Evolutionary conservation across 768 basidiomycete genomes (phyloP), one percentile per base, ranked within the genome.

Genomic region (Boletus eberwhitei): DNA sequence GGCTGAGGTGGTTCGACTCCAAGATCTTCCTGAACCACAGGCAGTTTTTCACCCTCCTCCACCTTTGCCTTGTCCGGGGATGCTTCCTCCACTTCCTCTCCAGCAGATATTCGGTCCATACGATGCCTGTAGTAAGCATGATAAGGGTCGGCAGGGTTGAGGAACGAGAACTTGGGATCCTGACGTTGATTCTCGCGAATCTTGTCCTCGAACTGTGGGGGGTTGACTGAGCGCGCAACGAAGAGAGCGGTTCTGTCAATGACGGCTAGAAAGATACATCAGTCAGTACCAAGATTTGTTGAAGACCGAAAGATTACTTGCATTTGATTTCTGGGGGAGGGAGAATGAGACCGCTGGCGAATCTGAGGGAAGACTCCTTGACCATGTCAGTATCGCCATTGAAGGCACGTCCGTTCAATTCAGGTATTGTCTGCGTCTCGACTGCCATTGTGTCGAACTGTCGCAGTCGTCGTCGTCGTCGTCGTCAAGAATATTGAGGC

Each of bases 141-240:
- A 77, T 97, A 99, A 60, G 97, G 93, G 79, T 99, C 97, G 46
- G 84, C 84, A 58, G 92, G 87, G 77, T 96, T 96, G 72, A 99
- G 83, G 79, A 99, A 99, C 54, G 96, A 93, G 80, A 98, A 99
- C 75, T 97, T 96, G 53, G 94, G 93, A 78, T 98, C 96, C 60
- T 86, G 82, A 74, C 93, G 91, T 73, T 95, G 95, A 65, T 90
- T 89, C 75, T 98, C 94, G 64, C 94, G 86, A 72, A 99, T 93
- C 75, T 96, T 95, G 69, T 94, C 92, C 75, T 98, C 96, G 67
- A 99, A 94, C 63, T 88, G 85, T 11, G 86, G 83, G 8, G 95
- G 93, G 64, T 97, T 91, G 26, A 88, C 89, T n/a, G 94, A 96
- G 59, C 90, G 88, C 35, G 94, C 92, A 57, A 98, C 90, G 56